Conservation (phyloP, 257 asterid species). For the Anisodus tanguticus region DNA sequence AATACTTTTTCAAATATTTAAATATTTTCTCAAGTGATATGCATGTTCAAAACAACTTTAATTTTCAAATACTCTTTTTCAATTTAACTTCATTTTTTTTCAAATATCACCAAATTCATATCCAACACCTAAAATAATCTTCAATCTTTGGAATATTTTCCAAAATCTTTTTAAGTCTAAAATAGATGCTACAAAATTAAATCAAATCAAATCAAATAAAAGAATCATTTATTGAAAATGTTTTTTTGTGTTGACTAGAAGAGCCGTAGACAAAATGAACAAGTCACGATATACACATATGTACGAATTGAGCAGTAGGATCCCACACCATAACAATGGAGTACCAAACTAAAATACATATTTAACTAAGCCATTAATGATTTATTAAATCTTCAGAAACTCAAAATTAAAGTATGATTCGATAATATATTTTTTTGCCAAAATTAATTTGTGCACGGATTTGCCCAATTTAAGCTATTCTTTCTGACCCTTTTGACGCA, state of each 20-base stretch:
- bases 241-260: background rate
- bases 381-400: background rate
- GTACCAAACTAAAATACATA: background rate
- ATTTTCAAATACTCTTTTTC: background rate
- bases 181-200: background rate
- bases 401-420: too few relatives aligned
- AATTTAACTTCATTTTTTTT: background rate
- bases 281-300: background rate
- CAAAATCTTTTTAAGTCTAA: background rate
- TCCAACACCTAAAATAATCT: background rate
- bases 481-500: too few relatives aligned
- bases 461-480: too few relatives aligned
- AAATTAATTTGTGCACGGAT: too few relatives aligned
- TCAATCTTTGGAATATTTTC: background rate
- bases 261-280: constrained; percentile 11
- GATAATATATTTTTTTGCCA: too few relatives aligned
- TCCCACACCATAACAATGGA: background rate
- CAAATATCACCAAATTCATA: background rate
- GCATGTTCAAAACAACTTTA: background rate
- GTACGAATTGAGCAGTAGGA: background rate
- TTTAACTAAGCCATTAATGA: background rate
- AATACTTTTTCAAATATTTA: too few relatives aligned
- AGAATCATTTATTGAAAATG: background rate
- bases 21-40: background rate
- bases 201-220: background rate